A percentile compares a stretch with the other conserved stretches of the same genome.
These are phyloP conservation scores for Geosiphon pyriformis DNA, from an alignment of 192 early-diverging fungal species.

Conservation along the genomic window DNA sequence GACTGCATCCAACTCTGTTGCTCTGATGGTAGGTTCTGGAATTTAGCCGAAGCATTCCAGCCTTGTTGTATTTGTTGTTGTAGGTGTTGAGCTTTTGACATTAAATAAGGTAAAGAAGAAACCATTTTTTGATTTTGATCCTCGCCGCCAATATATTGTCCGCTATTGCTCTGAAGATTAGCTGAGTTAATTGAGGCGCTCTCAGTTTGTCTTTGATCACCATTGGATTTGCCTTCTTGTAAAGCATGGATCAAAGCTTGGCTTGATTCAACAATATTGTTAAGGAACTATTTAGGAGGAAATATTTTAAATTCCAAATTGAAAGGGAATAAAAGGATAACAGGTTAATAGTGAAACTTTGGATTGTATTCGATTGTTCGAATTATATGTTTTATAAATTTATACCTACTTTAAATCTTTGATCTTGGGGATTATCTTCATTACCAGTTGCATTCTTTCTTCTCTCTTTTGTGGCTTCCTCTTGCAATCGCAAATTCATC, in stretches of 20 bases:
- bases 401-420: neutral
- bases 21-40: neutral
- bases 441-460: neutral
- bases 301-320: neutral
- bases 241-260: neutral
- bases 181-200: neutral
- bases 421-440: neutral
- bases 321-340: neutral
- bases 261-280: neutral
- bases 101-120: neutral
- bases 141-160: neutral
- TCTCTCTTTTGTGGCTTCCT: slow-evolving; percentile 1
- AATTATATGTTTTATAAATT: neutral
- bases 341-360: neutral
- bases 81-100: neutral
- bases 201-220: neutral
- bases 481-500: slow-evolving; percentile 4
- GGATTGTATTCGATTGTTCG: too few species aligned
- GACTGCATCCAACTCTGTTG: neutral
- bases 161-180: neutral
- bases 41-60: neutral
- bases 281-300: neutral
- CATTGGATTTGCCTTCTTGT: neutral
- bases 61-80: neutral
- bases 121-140: neutral